These are phyloP conservation scores for Phaeosphaeria sp. DNA, from an alignment of 2,329 filamentous ascomycete species.

Conservation along the genomic window DNA sequence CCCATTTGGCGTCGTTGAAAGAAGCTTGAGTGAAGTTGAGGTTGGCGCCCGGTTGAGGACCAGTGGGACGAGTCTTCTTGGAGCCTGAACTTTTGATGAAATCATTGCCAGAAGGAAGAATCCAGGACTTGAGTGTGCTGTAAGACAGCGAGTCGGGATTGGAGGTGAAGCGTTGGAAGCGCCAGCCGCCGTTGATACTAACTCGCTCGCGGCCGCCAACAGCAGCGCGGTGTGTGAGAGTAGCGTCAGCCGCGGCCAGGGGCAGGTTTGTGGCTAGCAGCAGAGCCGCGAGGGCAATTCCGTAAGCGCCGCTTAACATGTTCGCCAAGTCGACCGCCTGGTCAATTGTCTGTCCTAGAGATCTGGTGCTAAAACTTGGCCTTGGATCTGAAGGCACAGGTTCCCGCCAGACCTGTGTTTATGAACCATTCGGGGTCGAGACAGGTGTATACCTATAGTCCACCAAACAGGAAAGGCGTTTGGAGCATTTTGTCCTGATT, in stretches of 20 bases:
- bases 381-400: background rate
- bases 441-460: background rate
- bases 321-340: background rate
- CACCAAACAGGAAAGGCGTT: background rate
- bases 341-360: background rate
- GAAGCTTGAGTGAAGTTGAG: slow-evolving; percentile 23
- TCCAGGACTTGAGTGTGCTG: slow-evolving; percentile 46
- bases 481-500: background rate
- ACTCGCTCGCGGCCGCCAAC: slow-evolving; percentile 23
- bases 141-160: slow-evolving; percentile 46
- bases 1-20: slow-evolving; percentile 52
- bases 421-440: background rate
- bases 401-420: background rate
- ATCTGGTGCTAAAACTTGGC: background rate
- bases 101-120: slow-evolving; percentile 49
- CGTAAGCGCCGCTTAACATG: slow-evolving; percentile 2
- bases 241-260: background rate
- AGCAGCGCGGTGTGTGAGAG: background rate
- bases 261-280: slow-evolving; percentile 1
- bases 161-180: slow-evolving; percentile 41
- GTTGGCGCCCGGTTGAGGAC: background rate
- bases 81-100: slow-evolving; percentile 43
- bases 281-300: slow-evolving; percentile 2
- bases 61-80: background rate
- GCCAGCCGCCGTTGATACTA: slow-evolving; percentile 46